Evolutionary conservation across 768 basidiomycete species (phyloP), one percentile per base, ranked within the genome.

Genomic region (Phanerochaete sordida): DNA sequence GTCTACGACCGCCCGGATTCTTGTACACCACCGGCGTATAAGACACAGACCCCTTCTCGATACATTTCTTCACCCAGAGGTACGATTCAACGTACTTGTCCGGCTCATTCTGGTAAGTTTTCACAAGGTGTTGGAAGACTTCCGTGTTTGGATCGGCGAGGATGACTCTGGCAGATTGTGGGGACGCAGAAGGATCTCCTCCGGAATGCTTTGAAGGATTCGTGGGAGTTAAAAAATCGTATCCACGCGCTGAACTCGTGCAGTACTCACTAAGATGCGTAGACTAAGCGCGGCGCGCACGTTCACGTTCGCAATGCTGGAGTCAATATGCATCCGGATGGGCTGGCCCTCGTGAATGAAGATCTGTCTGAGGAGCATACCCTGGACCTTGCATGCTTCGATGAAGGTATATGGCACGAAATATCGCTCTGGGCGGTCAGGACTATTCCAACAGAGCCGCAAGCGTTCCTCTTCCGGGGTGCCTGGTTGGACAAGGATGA

Each of bases 351-450:
- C 76, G 60, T 89, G 84, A 16, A 85, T 73, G 62, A 93, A 92
- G 33, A 92, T 88, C 67, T 91, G 90, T 71, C 83, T 88, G 56
- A 92, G 67, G 15, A 90, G 71, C 79, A 83, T 84, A 13, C 87
- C 86, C 0, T 84, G 82, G n/a, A 87, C 81, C 71, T 88, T 90
- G 75, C 91, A 92, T n/a, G 90, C 88, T 37, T 91, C 89, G 16
- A 93, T 84, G 68, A 84, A 93, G 52, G 88, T 89, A 70, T 87
- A 87, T 8, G 90, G 90, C 46, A 92, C 90, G 62, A 93, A 89
- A 69, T 84, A 81, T 58, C 91, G 77, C 28, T 90, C 87, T 7
- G 91, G 90, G 58, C 90, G 77, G 64, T 91, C 89, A 1, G 74
- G 54, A 58, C 79, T 83, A 26, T 77, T 78, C 90, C 91, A 92